Evolutionary conservation across 1,284 basidiomycete species (phyloP), one percentile per base, ranked within the genome.

Genomic region (Pseudomicrostroma phylloplanum): DNA sequence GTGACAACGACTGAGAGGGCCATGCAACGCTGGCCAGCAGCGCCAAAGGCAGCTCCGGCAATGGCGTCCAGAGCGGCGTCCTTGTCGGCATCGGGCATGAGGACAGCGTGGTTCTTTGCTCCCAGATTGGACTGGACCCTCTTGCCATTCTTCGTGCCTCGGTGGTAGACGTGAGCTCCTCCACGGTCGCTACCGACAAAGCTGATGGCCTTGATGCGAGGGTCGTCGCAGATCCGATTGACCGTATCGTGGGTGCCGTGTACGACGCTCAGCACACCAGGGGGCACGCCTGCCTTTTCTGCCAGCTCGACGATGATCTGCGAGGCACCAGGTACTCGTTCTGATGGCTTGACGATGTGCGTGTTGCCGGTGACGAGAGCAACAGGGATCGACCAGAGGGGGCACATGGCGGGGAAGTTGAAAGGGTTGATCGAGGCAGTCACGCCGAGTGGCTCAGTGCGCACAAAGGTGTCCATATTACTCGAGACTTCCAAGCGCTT

Each of bases 291-390:
- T 81, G 93, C 92, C 64, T 86, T 86, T 79, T 90, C 86, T 76
- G 90, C 92, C 6, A 97, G 85, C 80, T 97, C 93, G 48, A 92
- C 91, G 70, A 98, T 92, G 68, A 98, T 94, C 89, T 96, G 93
- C 17, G 91, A 88, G 9, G 94, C 94, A 64, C 92, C 93, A 21
- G 94, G 94, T 77, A 96, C 93, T 36, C 94, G 87, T 80, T 97
- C 94, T 1, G 91, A 94, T 21, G 94, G 94, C 79, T 98, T 98
- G 70, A 97, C 82, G 67, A 98, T 85, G 55, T 97, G 84, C 0
- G 94, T 93, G 79, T 98, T 98, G 57, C 94, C 92, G 4, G 90
- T 91, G n/a, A 88, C 87, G 26, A 87, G 83, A 15, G 91, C 89
- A 69, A 76, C 74, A 51, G 72, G 72, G 60, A 76, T 71, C 83